Conservation (phyloP, 1,284 basidiomycete genomes). For the Tilletia walkeri region DNA sequence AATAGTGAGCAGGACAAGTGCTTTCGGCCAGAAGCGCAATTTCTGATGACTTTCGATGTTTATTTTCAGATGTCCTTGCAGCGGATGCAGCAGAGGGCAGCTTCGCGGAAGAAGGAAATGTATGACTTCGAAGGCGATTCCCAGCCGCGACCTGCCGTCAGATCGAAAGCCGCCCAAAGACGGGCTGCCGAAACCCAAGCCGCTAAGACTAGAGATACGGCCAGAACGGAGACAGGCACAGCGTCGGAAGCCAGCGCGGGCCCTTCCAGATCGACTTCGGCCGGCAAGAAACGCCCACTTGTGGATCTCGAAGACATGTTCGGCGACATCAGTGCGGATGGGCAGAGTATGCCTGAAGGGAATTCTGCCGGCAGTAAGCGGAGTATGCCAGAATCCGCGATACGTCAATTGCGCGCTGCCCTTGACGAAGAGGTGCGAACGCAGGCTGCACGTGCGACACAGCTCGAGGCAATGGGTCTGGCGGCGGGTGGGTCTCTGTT, state of each 20-base stretch:
- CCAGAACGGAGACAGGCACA: too few species aligned
- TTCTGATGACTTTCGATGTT: not conserved
- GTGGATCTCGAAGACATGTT: not conserved
- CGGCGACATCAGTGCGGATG: not conserved
- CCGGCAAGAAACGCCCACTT: not conserved
- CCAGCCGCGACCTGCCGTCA: not conserved
- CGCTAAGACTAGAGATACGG: too few species aligned
- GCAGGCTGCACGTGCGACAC: not conserved
- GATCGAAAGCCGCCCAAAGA: not conserved
- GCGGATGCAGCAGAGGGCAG: not conserved
- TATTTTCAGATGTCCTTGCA: not conserved
- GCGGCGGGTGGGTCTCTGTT: not conserved
- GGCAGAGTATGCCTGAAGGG: not conserved
- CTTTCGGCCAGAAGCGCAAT: not conserved
- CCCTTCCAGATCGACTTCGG: not conserved
- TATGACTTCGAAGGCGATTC: not conserved
- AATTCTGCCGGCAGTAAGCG: too few species aligned
- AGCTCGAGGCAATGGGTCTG: not conserved
- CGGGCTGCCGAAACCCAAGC: not conserved
- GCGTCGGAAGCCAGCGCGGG: not conserved
- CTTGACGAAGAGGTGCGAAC: conserved; percentile 1
- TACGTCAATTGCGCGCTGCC: not conserved
- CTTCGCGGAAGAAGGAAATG: not conserved
- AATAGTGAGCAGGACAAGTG: not conserved
- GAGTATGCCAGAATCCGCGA: not conserved